Percentiles rank a stretch among this genome's conserved stretches.
Conservation (phyloP, 805 yeast genomes). For the Hanseniaspora occidentalis region DNA sequence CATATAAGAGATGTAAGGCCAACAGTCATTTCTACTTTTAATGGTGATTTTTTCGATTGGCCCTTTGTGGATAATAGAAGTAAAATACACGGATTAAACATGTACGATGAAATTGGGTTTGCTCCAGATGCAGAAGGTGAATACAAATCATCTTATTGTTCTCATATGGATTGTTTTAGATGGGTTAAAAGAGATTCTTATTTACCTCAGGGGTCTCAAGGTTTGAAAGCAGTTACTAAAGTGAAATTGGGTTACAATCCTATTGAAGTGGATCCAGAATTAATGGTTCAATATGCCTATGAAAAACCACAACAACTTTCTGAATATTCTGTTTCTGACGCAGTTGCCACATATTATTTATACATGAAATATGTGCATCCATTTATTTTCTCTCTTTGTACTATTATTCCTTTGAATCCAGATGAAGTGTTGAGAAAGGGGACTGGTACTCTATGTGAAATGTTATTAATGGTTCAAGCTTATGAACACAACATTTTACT, state of each 20-base stretch:
- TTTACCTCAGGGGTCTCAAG: slow-evolving; percentile 96
- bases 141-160: slow-evolving; percentile 83
- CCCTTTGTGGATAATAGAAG: slow-evolving; percentile 93
- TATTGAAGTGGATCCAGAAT: slow-evolving; percentile 89
- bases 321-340: slow-evolving; percentile 97
- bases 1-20: slow-evolving; percentile 83
- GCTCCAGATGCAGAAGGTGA: slow-evolving; percentile 82
- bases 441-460: slow-evolving; percentile 96
- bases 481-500: slow-evolving; percentile 61
- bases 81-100: slow-evolving; percentile 66
- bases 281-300: slow-evolving; percentile 95
- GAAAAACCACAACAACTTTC: slow-evolving; percentile 87
- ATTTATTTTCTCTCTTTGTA: slow-evolving; percentile 87
- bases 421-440: slow-evolving; percentile 95
- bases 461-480: slow-evolving; percentile 95
- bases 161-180: slow-evolving; percentile 92
- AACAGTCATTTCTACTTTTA: slow-evolving; percentile 94
- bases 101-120: slow-evolving; percentile 91
- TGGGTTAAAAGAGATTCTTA: slow-evolving; percentile 99
- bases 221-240: slow-evolving; percentile 94
- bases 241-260: slow-evolving; percentile 94
- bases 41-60: slow-evolving; percentile 99
- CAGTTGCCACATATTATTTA: slow-evolving; percentile 93
- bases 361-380: slow-evolving; percentile 97
- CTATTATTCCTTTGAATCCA: slow-evolving; percentile 90